Evolutionary conservation across 768 basidiomycete genomes (phyloP), one percentile per base, ranked within the genome.

Genomic region (Lentinula edodes): DNA sequence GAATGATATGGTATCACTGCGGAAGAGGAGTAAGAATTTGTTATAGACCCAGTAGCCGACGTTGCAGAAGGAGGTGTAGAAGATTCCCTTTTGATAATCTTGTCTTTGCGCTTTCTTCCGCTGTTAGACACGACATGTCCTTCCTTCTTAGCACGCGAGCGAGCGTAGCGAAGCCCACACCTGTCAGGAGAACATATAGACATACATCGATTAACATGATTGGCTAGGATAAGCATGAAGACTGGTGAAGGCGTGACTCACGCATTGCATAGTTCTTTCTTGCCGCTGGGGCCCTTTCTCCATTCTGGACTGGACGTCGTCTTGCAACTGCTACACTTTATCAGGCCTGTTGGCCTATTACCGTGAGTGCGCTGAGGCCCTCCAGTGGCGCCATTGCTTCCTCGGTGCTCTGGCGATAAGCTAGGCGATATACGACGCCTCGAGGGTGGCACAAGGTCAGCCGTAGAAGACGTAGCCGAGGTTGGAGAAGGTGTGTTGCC

Each of bases 221-320:
- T 56, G 58, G 46, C 58, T 48, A 48, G 58, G 58, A 59, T 61
- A 62, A 62, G 62, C 23, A 48, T 45, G 32, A 45, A 41, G 28
- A 35, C 12, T 15, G 28, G 15, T 57, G 0, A 51, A 42, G 38
- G 48, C 53, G 54, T 62, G 51, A 82, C 90, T 78, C 75, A 93
- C 89, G 93, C 93, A 76, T 95, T 95, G 72, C 93, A 95, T 32
- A 95, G 79, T 72, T 95, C 91, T 74, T 95, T 95, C 73, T 90
- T 89, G 32, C 93, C 93, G 67, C 84, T 91, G 57, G 91, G 91
- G 18, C 93, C 93, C 73, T 95, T 95, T 70, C 93, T 78, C 93
- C 93, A 95, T 72, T 95, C 93, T 0, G 93, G 93, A 69, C 91
- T 93, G 7, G 82, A 81, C 6, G 88, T 91, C 10, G 81, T 87